Evolutionary conservation across 2,329 filamentous ascomycete genomes (phyloP), one percentile per base, ranked within the genome.

Genomic region (Botrytis sinoallii): DNA sequence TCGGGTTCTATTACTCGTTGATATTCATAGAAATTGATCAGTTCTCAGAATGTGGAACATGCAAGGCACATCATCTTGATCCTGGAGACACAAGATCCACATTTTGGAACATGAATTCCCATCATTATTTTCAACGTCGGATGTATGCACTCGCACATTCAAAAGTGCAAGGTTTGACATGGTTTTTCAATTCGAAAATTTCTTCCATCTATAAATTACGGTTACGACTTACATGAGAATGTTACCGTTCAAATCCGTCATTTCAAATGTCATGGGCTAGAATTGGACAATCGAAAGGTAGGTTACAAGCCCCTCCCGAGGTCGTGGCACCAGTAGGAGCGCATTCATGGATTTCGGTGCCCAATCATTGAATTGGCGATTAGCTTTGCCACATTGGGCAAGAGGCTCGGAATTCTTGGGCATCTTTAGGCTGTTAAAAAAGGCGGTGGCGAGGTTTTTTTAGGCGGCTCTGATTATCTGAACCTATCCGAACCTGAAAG

Each of bases 1-100:
- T 73, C 75, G 48, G 65, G 70, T 57, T 76, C 79, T 71, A 76
- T 78, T 35, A 79, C 78, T 75, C 79, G 78, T 48, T 82, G 77
- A 80, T 69, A 72, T 67, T 52, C 52, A 64, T 52, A 44, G 38
- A 65, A 48, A 68, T 59, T 68, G 40, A 69, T 68, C 63, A 72
- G 71, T 72, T 72, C 64, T 72, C 63, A 32, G 44, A 38, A 29
- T 44, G 76, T 42, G 60, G 44, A 70, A 52, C 59, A 61, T 74
- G 72, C 68, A 74, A 74, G 77, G 77, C 72, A 78, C 77, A 73
- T 66, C 48, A 72, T 73, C 74, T 70, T 70, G 42, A 59, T 74
- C 75, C 44, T 72, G 73, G 60, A 66, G 48, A 66, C 25, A 70
- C 66, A 68, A 73, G 72, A 76, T 76, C 67, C 73, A 73, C 74